Conservation (phyloP, 78 protist genomes). For the Monocercomonoides exilis region DNA sequence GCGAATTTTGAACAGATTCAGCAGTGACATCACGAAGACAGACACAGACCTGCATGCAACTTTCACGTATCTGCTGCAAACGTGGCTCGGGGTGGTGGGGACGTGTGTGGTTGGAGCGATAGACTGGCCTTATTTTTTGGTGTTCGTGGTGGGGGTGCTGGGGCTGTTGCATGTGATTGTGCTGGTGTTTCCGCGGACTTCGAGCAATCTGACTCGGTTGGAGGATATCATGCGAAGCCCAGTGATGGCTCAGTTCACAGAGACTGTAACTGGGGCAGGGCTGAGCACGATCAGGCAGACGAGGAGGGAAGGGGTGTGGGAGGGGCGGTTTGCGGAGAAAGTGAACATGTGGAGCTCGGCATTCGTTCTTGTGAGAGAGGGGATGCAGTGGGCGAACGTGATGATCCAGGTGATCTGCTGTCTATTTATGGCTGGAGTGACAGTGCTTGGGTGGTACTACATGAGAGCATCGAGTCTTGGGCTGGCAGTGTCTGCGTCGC, state of each 20-base stretch:
- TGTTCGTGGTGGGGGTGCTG: background rate
- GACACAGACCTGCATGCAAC: background rate
- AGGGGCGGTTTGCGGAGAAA: background rate
- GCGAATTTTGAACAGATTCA: slow-evolving; percentile 88
- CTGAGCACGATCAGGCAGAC: background rate
- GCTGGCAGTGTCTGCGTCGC: background rate
- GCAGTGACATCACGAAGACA: slow-evolving; percentile 26
- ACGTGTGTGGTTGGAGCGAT: background rate
- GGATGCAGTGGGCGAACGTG: background rate
- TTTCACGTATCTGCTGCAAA: background rate
- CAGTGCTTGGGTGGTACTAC: too few relatives aligned
- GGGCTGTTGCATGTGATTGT: background rate
- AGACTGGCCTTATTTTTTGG: slow-evolving; percentile 13
- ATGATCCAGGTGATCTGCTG: background rate
- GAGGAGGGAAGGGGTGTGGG: background rate
- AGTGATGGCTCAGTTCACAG: background rate
- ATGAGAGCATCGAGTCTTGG: too few relatives aligned
- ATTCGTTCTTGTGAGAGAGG: background rate
- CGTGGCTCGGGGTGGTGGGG: background rate
- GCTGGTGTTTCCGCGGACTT: background rate
- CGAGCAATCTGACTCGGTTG: slow-evolving; percentile 6
- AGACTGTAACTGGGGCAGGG: background rate
- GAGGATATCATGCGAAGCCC: background rate
- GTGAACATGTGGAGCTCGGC: background rate
- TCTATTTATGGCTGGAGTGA: background rate